Percentiles rank a stretch among this genome's conserved stretches.
Evolutionary conservation across 306 rosid species (phyloP).

Genomic region (Arachis hypogaea): DNA sequence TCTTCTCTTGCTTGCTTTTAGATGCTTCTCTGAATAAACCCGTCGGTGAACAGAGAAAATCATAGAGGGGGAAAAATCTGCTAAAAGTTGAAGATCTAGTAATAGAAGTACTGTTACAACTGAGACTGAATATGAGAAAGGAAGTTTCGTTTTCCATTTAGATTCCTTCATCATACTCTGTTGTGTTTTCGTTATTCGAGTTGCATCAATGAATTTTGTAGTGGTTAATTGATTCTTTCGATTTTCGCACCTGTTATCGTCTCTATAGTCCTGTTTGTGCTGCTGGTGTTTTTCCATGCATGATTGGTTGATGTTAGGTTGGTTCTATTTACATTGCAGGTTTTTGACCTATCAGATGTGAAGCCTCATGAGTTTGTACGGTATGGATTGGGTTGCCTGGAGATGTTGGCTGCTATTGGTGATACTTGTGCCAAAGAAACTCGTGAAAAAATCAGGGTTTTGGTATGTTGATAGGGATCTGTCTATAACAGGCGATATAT

Average conservation of each 20-base stretch:
- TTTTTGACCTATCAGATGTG: conserved; percentile 83
- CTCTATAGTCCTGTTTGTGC: neutral
- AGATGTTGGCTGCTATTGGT: conserved; percentile 67
- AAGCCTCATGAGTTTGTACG: conserved; percentile 88
- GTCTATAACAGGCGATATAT: conserved; percentile 6
- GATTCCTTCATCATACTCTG: neutral
- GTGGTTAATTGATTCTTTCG: neutral
- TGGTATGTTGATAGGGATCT: conserved; percentile 60
- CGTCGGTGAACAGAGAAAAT: conserved; percentile 10
- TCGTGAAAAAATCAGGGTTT: conserved; percentile 78
- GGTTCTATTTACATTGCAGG: conserved; percentile 50
- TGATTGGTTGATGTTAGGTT: conserved; percentile 29
- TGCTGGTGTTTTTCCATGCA: neutral
- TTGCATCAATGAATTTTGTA: conserved; percentile 1
- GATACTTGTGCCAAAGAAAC: conserved; percentile 82
- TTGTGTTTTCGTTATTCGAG: neutral
- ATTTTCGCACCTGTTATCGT: conserved; percentile 13
- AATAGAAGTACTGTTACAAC: neutral
- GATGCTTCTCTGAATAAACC: neutral
- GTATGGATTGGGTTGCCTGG: conserved; percentile 86
- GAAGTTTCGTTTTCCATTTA: neutral
- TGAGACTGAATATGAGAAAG: neutral
- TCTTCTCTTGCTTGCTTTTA: neutral
- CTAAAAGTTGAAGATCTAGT: conserved; percentile 29
- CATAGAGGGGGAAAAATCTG: neutral